Evolutionary conservation across 441 rosid genomes (phyloP), one percentile per base, ranked within the genome.

Genomic region (Viola pubescens): DNA sequence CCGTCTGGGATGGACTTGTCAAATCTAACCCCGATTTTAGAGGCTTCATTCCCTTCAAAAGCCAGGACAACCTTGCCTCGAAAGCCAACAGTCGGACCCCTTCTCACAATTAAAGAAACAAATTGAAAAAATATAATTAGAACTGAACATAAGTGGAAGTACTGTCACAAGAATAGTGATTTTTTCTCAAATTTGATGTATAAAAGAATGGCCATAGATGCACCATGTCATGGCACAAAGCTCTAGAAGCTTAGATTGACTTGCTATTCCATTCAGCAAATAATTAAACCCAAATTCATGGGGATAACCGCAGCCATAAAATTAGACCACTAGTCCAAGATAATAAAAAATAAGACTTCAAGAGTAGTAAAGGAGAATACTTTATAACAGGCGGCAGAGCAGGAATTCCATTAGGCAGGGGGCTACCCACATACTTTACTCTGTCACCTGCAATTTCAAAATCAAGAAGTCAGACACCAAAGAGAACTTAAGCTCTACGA

Each of bases 31-130:
- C 99, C 98, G 66, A 94, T 71, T 72, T 94, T 94, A 43, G 98
- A 92, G 61, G 81, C 77, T 66, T 81, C 83, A 66, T 91, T 94
- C 65, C 84, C 96, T 83, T 91, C 97, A 78, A 91, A 90, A 56
- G 98, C 80, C 73, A 91, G 97, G 72, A 88, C 65, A 39, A 94
- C 98, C 83, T 81, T 87, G 50, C 99, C 99, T 66, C 94, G 90
- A 78, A 70, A 83, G 38, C 97, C 97, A 72, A 66, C 45, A 5
- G 82, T 34, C 0, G 99, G 99, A 55, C 97, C 99, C 86, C 98
- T 94, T 67, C 59, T 48, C 46, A 61, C 5, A 54, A 8, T 9
- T 9, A 60, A 48, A 62, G 38, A 12, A 46, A 46, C 49, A 46
- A 46, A 8, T 46, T 46, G 4, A 10, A 9, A 8, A 46, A 46